Conservation (phyloP, 768 basidiomycete species). For the Trichaptum fuscoviolaceum region DNA sequence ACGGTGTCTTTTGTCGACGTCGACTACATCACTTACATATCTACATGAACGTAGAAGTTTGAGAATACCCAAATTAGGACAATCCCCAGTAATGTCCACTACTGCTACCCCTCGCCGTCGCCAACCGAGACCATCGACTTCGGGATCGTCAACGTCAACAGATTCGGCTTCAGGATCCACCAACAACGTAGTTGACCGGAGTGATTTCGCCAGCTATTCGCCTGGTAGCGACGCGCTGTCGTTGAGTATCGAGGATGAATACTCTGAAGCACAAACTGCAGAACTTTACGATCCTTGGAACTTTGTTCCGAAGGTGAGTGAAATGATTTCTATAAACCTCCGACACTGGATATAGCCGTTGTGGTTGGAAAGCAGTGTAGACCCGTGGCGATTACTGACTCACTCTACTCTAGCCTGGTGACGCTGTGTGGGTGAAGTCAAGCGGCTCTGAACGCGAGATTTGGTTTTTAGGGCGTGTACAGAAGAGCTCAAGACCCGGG, state of each 20-base stretch:
- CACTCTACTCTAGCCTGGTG: neutral
- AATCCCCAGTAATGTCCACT: neutral
- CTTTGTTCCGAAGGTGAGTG: neutral
- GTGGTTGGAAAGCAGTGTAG: too few relatives aligned
- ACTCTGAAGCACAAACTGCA: neutral
- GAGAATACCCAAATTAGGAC: neutral
- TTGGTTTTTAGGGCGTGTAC: neutral
- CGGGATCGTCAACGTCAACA: neutral
- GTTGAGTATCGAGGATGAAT: neutral
- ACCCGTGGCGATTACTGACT: neutral
- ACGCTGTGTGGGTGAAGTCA: neutral
- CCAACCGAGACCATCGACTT: neutral
- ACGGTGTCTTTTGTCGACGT: too few relatives aligned
- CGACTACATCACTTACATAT: too few relatives aligned
- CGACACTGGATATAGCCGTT: too few relatives aligned
- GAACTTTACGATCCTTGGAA: neutral
- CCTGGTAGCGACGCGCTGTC: neutral
- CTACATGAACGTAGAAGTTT: too few relatives aligned
- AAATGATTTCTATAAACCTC: neutral
- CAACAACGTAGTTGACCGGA: neutral
- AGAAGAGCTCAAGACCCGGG: neutral
- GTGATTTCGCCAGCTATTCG: neutral
- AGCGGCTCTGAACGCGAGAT: neutral
- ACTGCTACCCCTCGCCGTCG: neutral
- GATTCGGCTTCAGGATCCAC: neutral